Base-by-base conservation (phyloP, 2,329 filamentous ascomycete genomes). In the Fusarium nisikadoi region DNA sequence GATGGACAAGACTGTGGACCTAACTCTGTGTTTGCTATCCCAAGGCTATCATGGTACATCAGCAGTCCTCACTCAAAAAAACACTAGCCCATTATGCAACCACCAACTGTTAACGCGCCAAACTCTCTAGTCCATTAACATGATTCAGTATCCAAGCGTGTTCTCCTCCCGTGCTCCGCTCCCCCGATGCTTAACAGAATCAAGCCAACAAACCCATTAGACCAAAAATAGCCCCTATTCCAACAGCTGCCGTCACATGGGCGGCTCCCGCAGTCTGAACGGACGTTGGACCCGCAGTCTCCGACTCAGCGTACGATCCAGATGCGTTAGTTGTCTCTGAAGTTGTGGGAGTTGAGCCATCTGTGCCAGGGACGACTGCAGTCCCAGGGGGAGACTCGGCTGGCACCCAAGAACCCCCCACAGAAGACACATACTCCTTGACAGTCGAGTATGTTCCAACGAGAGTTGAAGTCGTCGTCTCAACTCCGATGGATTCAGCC, bases 211-310 rank as follows among this genome's bases (percentile, higher is more conserved):
- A 54, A 35, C 65, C 71, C 65, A 77, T 67, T 36, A 77, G 39
- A 46, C 75, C 75, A 46, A 77, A 46, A 25, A 77, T 41, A 50
- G 68, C 75, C 41, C 75, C 71, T 54, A 77, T 65, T 33, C 75
- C 75, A 39, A 76, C 57, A 31, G 68, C 75, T 19, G 57, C 74
- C 53, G 63, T 76, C 36, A 68, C 63, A 31, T 66, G 68, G 31
- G 64, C 72, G 29, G 68, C 75, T 57, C 72, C 74, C 20, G 74
- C 75, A 39, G 68, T 69, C 55, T 76, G 76, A 45, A 70, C 50
- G 8, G 74, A 75, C 27, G 72, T 73, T 57, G 54, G 55, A 1
- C 49, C 58, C 14, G 35, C 49, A 19, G 70, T 67, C 47, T 67
- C 57, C 10, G 72, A 50, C 25, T 63, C 68, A 27, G 54, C 53